phyloP scores from a whole-genome alignment of 345 rosid genomes.

The Arabis alpina region DNA sequence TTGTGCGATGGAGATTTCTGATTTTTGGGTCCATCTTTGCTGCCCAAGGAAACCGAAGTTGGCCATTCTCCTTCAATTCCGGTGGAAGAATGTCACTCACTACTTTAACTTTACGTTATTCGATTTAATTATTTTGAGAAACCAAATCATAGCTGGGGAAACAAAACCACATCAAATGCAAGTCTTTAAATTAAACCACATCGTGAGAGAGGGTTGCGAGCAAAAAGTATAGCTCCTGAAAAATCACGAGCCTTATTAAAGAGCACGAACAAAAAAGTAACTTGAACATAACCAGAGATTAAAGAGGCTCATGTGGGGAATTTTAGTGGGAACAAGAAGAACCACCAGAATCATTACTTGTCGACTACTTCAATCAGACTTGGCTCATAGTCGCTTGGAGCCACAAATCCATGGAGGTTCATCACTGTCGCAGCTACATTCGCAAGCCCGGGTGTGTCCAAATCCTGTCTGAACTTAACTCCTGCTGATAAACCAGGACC shows the following conservation, averaged over 20 bases:
- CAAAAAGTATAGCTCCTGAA: conserved; percentile 14
- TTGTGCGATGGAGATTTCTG: too few species aligned
- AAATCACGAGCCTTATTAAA: conserved; percentile 35
- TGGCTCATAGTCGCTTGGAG: conserved; percentile 87
- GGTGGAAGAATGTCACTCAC: too few species aligned
- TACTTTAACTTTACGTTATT: not conserved
- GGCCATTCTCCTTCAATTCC: too few species aligned
- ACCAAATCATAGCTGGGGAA: not conserved
- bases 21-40: too few species aligned
- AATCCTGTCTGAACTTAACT: conserved; percentile 72
- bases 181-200: conserved; percentile 24
- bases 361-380: conserved; percentile 83
- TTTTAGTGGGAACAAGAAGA: not conserved
- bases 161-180: not conserved
- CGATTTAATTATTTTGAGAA: not conserved
- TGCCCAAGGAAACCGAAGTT: too few species aligned
- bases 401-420: conserved; percentile 91
- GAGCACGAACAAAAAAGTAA: not conserved
- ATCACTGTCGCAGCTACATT: conserved; percentile 97
- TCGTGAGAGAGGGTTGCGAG: conserved; percentile 23
- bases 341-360: conserved; percentile 37
- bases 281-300: not conserved
- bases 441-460: conserved; percentile 79
- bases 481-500: conserved; percentile 83
- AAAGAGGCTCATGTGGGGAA: conserved; percentile 8